These are phyloP conservation scores for Echeveria elegans DNA, from an alignment of 164 flowering plant species.

Conservation along the genomic window DNA sequence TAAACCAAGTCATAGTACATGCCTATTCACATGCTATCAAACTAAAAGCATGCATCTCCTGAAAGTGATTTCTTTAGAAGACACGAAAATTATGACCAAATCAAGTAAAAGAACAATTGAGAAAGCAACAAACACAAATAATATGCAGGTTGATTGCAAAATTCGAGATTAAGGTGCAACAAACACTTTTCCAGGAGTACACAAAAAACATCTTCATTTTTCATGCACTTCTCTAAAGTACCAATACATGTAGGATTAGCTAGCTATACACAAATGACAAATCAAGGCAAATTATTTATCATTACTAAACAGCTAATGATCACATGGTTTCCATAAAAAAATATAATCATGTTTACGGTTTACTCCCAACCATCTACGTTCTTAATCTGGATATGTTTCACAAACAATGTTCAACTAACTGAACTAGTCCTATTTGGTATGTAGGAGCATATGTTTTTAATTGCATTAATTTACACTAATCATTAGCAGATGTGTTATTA, in stretches of 20 bases:
- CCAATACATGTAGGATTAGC: no score
- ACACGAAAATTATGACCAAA: background rate
- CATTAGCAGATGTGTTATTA: background rate
- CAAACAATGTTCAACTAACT: background rate
- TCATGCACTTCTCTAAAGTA: background rate
- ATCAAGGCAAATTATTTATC: no score
- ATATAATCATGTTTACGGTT: background rate
- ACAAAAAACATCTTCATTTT: background rate
- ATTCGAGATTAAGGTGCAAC: background rate
- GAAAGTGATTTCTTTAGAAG: background rate
- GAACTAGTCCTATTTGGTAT: background rate
- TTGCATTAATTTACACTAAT: background rate
- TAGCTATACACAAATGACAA: no score
- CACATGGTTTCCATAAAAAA: background rate
- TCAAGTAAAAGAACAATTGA: background rate
- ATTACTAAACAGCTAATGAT: background rate
- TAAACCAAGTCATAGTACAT: background rate
- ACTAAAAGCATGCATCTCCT: background rate
- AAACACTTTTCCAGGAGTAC: background rate
- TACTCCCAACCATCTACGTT: background rate
- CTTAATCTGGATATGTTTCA: background rate
- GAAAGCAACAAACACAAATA: background rate
- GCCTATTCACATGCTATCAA: background rate
- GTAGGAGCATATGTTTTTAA: background rate
- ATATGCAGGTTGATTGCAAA: constrained; percentile 1